These are phyloP conservation scores for Solanum gandarillasii DNA, from an alignment of 257 asterid genomes.

Conservation along the genomic window DNA sequence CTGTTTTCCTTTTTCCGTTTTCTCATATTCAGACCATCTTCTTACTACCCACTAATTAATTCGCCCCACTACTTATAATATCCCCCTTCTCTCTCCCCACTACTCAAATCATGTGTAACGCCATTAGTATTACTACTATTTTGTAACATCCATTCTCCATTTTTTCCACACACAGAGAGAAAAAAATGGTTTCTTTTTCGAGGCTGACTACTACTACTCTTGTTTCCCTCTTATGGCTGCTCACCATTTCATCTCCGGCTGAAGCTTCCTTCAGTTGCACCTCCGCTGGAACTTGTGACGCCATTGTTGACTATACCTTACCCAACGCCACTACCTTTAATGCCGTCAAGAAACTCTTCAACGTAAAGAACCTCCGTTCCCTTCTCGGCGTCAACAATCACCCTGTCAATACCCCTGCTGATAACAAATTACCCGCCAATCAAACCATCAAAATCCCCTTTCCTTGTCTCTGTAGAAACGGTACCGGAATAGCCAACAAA, in stretches of 20 bases:
- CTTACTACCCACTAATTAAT: background rate
- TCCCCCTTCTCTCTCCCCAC: background rate
- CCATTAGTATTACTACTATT: background rate
- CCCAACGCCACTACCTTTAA: conserved; percentile 60
- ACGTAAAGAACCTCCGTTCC: conserved; percentile 29
- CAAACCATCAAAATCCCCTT: conserved; percentile 44
- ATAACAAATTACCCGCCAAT: conserved; percentile 11
- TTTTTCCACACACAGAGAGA: background rate
- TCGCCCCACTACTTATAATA: background rate
- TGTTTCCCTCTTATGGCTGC: too few species aligned
- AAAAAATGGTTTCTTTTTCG: background rate
- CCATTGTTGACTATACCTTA: conserved; percentile 44
- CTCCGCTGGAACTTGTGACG: conserved; percentile 30
- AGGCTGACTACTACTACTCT: background rate
- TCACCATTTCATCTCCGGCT: background rate
- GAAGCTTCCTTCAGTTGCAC: conserved; percentile 36
- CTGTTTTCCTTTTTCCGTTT: background rate
- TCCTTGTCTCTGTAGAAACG: conserved; percentile 55
- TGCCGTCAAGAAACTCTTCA: conserved; percentile 40
- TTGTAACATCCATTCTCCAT: background rate
- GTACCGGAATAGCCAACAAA: conserved; percentile 46
- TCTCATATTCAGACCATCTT: background rate
- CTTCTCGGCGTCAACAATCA: conserved; percentile 67
- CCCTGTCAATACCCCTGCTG: conserved; percentile 24
- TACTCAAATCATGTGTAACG: background rate